Evolutionary conservation across 1,284 basidiomycete genomes (phyloP).

Genomic region (Fistulina hepatica): DNA sequence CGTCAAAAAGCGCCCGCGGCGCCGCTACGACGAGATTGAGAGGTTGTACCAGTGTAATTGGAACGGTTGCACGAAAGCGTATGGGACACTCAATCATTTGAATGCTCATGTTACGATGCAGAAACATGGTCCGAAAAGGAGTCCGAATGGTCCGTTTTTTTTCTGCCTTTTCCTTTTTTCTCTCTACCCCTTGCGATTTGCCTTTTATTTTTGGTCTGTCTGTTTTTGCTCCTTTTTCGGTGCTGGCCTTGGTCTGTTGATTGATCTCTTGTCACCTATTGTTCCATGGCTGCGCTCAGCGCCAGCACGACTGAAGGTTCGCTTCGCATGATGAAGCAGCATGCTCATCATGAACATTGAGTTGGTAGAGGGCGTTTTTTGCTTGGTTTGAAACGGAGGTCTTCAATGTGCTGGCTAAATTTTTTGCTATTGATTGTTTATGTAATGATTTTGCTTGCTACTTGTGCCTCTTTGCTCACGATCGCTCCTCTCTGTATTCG

Average conservation of each 20-base stretch:
- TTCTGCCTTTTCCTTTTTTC: slow-evolving; percentile 7
- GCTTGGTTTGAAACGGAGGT: no score
- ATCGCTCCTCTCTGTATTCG: no score
- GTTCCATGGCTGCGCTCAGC: no score
- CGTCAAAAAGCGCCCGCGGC: slow-evolving; percentile 72
- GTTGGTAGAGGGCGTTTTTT: no score
- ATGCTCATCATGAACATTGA: no score
- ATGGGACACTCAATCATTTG: slow-evolving; percentile 84
- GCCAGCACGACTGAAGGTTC: no score
- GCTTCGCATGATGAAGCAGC: no score
- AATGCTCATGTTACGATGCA: slow-evolving; percentile 93
- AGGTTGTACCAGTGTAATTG: slow-evolving; percentile 80
- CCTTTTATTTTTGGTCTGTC: slow-evolving; percentile 4
- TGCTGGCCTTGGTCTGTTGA: background rate
- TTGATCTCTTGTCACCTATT: no score
- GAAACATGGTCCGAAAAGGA: slow-evolving; percentile 77
- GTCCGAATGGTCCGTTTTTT: slow-evolving; percentile 58
- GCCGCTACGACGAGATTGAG: slow-evolving; percentile 86
- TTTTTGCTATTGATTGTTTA: no score
- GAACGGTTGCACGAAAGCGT: slow-evolving; percentile 76
- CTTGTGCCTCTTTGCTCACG: no score
- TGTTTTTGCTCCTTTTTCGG: slow-evolving; percentile 5
- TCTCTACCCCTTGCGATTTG: slow-evolving; percentile 1
- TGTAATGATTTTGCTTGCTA: no score
- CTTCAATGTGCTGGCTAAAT: no score